Percentiles rank a stretch among this genome's conserved stretches.
These are phyloP conservation scores for Oehlia diaphana DNA, from an alignment of 192 early-diverging fungal species.

Conservation along the genomic window DNA sequence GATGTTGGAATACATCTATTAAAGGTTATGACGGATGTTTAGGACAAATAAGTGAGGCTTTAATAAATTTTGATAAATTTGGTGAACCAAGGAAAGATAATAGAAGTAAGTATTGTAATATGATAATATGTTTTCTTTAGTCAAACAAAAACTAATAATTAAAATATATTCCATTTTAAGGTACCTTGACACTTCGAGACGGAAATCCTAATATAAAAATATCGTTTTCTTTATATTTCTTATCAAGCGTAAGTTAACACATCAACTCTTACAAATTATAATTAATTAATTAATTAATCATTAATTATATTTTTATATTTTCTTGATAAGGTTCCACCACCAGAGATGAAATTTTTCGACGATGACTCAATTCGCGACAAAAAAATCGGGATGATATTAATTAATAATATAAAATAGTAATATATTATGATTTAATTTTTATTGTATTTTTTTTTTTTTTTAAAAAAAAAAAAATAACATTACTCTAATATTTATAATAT, in stretches of 20 bases:
- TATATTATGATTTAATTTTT: background rate
- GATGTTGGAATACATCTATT: background rate
- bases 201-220: background rate
- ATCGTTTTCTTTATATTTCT: background rate
- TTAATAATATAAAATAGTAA: background rate
- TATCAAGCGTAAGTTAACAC: background rate
- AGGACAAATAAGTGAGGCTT: background rate
- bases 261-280: background rate
- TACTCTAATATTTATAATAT: background rate
- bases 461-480: background rate
- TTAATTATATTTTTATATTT: background rate
- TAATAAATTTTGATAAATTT: background rate
- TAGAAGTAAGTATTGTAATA: background rate
- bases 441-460: background rate
- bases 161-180: background rate
- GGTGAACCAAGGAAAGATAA: background rate
- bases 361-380: background rate
- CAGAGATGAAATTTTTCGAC: background rate
- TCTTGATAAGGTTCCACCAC: background rate
- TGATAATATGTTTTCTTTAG: background rate
- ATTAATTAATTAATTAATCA: background rate
- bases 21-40: background rate
- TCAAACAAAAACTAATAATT: background rate
- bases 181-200: background rate
- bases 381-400: background rate